Evolutionary conservation across 331 rosid species (phyloP).

Genomic region (Rosa hybrid): DNA sequence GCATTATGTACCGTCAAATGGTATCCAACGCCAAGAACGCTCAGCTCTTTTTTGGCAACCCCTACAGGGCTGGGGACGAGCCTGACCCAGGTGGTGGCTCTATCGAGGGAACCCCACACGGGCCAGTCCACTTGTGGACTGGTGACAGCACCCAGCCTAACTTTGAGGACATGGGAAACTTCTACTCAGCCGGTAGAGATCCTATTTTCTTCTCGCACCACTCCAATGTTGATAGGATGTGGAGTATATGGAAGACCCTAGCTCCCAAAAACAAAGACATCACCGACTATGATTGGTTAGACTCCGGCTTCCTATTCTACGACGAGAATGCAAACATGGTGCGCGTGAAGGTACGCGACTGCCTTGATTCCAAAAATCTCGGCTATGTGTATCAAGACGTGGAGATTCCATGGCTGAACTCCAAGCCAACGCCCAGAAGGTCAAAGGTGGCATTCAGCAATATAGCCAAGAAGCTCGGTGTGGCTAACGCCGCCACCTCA

Average conservation of each 20-base stretch:
- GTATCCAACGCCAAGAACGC: constrained; percentile 56
- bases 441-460: neutral
- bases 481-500: constrained; percentile 43
- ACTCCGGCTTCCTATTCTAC: constrained; percentile 70
- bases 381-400: constrained; percentile 67
- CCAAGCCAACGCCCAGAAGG: constrained; percentile 53
- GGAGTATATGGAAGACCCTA: constrained; percentile 69
- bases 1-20: constrained; percentile 65
- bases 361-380: constrained; percentile 45
- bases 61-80: constrained; percentile 55
- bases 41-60: constrained; percentile 43
- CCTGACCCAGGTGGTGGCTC: constrained; percentile 52
- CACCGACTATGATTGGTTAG: constrained; percentile 58
- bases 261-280: constrained; percentile 55
- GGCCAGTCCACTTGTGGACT: constrained; percentile 51
- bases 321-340: constrained; percentile 69
- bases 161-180: constrained; percentile 64
- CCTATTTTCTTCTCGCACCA: constrained; percentile 76
- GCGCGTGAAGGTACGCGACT: constrained; percentile 58
- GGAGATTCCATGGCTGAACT: constrained; percentile 54
- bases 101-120: constrained; percentile 52
- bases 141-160: constrained; percentile 62
- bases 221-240: constrained; percentile 69
- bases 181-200: constrained; percentile 75
- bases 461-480: constrained; percentile 24